Base-by-base conservation (phyloP, 306 rosid species). In the Prunus fruticosa region DNA sequence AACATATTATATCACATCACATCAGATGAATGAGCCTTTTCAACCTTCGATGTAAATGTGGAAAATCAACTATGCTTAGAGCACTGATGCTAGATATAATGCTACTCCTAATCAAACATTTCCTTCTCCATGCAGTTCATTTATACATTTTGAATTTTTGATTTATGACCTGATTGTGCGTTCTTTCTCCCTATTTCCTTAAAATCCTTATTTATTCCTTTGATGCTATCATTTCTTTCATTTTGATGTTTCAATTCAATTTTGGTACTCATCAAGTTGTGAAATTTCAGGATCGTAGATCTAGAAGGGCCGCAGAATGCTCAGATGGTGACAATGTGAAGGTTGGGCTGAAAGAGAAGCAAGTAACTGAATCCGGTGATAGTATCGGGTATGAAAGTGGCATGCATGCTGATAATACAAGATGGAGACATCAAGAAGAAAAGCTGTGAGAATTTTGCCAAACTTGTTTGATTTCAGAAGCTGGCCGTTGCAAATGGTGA, bases 251-350 rank as follows among this genome's bases (percentile, higher is more conserved):
- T 62, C 25, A 23, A 51, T 56, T 34, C 43, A 19, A 45, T 74
- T 49, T 53, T 46, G 53, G 67, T 60, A 76, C 79, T 66, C 22
- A 69, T 64, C 46, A 27, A 64, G 72, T 71, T 72, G 3, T 79
- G 71, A 65, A 71, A 45, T 80, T 74, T 67, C 64, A 93, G 97
- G 91, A 91, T 76, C 91, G 83, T 13, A 80, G 80, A 56, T 72
- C 81, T 4, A 82, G 77, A 54, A 87, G 78, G 80, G 91, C 83
- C 45, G 27, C 86, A 13, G 82, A 60, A 61, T 82, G 54, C 34
- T 81, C 80, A 79, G 82, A 82, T 60, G 78, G 50, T 22, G 64
- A 82, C 25, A 76, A 61, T 77, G 81, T 64, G 76, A 82, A 77
- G 38, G 81, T 76, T 78, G 82, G 74, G 19, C 46, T 56, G 70